These are phyloP conservation scores for Lachancea quebecensis DNA, from an alignment of 805 yeast genomes.

Conservation along the genomic window DNA sequence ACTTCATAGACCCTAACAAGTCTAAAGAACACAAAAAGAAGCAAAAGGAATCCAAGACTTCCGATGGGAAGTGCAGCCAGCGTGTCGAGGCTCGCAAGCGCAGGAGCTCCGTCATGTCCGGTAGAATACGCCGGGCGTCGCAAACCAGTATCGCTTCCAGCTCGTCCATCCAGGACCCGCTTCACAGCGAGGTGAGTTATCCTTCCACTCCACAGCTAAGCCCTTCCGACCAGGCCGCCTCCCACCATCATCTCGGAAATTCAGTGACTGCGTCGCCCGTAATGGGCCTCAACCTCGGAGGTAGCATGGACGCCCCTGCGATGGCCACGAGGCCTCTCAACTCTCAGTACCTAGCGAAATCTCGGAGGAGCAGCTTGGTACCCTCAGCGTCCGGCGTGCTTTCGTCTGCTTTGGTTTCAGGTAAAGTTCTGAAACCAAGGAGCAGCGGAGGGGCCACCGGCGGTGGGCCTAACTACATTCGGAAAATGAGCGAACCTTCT, in stretches of 20 bases:
- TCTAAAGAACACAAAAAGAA: constrained; percentile 21
- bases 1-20: constrained; percentile 22
- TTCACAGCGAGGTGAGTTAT: constrained; percentile 3
- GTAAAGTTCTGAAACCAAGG: constrained; percentile 2
- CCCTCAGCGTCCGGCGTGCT: background rate
- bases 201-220: constrained; percentile 8
- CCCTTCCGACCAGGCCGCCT: background rate
- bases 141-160: constrained; percentile 17
- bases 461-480: constrained; percentile 5
- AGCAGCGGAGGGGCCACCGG: constrained; percentile 3
- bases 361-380: background rate
- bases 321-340: background rate
- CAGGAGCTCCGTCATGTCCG: constrained; percentile 21
- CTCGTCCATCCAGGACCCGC: constrained; percentile 17
- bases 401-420: background rate
- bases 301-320: background rate
- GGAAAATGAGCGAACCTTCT: constrained; percentile 7
- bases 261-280: constrained; percentile 7
- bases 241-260: background rate
- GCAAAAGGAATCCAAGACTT: constrained; percentile 10
- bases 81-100: constrained; percentile 19
- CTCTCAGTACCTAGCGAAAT: background rate
- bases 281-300: background rate
- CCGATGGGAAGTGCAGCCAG: constrained; percentile 8
- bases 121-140: constrained; percentile 19